Evolutionary conservation across 345 rosid species (phyloP), one percentile per base, ranked within the genome.

Genomic region (Gossypium raimondii): DNA sequence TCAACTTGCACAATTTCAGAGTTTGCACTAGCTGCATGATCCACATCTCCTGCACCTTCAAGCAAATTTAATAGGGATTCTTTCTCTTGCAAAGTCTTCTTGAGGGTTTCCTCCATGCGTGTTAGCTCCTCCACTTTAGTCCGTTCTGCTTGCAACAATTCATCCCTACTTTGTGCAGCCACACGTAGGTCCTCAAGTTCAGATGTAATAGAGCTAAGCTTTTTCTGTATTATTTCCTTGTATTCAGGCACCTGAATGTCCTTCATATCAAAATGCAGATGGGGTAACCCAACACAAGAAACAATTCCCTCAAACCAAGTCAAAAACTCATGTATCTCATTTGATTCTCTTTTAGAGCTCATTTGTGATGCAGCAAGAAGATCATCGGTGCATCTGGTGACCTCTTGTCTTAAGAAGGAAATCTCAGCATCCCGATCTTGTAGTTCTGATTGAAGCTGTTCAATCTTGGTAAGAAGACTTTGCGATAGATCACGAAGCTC

Each of bases 361-460:
- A 82, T 81, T 77, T 90, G 98, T 65, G 97, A 89, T 74, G 94
- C 85, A 76, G 67, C 85, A 84, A 91, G 94, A 86, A 79, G 93
- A 48, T 91, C 98, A 82, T 91, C 83, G 73, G 97, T 91, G 82
- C 94, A 93, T 84, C 97, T 90, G 41, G 98, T 92, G 74, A 93
- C 97, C 84, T 93, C 99, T 83, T 95, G 96, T 84, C 99, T 90
- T 65, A 95, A 87, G 90, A 91, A 92, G 73, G 99, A 95, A 65
- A 95, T 85, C 87, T 95, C 98, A 27, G 86, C 77, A 85, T 91
- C 96, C 63, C 92, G 92, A 78, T 95, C 98, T 82, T 89, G 91
- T 81, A 93, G 75, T 78, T 93, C 96, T 47, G 84, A 82, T 71
- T 93, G 97, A 80, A 93, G 94, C 81, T 88, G 91, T 86, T 94